Evolutionary conservation across 371 early-diverging fungal genomes (phyloP), one percentile per base, ranked within the genome.

Genomic region (Circinella minor): DNA sequence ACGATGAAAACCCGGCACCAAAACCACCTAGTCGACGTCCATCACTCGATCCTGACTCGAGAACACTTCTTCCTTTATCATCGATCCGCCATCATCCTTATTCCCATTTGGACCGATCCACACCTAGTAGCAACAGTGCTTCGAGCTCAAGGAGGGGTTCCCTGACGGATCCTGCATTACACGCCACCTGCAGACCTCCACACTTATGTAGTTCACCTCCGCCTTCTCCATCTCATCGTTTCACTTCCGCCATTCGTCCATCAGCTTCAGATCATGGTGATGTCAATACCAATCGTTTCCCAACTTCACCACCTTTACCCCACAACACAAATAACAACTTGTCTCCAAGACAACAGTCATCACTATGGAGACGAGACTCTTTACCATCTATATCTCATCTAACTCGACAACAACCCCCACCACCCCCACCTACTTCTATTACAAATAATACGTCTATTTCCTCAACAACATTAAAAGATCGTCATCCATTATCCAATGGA

Each of bases 311-410:
- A 20, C 59, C 79, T n/a, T 36, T 65, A 55, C 6, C 49, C 5
- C 9, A 18, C 51, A 51, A 36, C 57, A 63, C 15, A 20, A 43
- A 67, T 46, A 39, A 15, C 34, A 55, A 18, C 43, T 54, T 13
- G n/a, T 66, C 57, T 20, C 48, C 20, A 18, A 18, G 20, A 39
- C 70, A 18, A 34, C 57, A 57, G 7, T 18, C 57, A 34, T 60
- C 68, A 17, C 55, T 70, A n/a, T 77, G 74, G 71, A 69, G 80
- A 77, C 64, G 80, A 55, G 80, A 80, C 38, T 80, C 80, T 46
- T 63, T 80, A 20, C 80, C 80, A 34, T 77, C 80, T 11, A 80
- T 80, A 65, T 74, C 80, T 14, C 80, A 80, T 38, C 55, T 80
- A 18, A 77, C 80, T 36, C 39, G 69, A 39, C 47, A 51, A 15